Percentiles rank a stretch among this genome's conserved stretches.
These are phyloP conservation scores for Stachybotrys chartarum DNA, from an alignment of 2,329 filamentous ascomycete species.

Conservation along the genomic window DNA sequence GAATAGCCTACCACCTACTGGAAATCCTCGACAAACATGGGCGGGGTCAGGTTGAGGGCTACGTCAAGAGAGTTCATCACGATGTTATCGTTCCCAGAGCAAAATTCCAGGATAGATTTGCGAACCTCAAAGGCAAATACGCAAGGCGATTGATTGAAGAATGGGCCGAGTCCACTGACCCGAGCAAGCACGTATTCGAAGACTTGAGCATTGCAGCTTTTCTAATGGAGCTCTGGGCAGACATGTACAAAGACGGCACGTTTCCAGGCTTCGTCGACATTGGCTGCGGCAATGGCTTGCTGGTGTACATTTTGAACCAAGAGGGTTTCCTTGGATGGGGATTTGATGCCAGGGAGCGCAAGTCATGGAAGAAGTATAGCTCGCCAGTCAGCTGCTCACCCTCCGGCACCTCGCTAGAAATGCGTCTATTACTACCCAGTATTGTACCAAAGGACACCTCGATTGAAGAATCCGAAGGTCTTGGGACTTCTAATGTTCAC, in stretches of 20 bases:
- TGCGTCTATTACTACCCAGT: constrained; percentile 42
- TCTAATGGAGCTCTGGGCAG: constrained; percentile 81
- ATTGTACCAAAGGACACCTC: constrained; percentile 21
- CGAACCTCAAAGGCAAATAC: constrained; percentile 71
- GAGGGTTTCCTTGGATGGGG: constrained; percentile 86
- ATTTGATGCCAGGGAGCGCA: constrained; percentile 81
- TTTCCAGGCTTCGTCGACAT: constrained; percentile 95
- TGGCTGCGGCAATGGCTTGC: constrained; percentile 87
- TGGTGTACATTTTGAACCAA: constrained; percentile 72
- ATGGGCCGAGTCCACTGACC: constrained; percentile 86
- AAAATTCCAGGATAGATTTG: constrained; percentile 75
- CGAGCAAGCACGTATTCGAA: constrained; percentile 90
- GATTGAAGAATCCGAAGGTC: not conserved
- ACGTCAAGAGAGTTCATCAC: constrained; percentile 77
- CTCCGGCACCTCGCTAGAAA: constrained; percentile 29
- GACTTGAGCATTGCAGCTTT: constrained; percentile 88
- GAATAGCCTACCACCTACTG: constrained; percentile 64
- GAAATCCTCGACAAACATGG: constrained; percentile 67
- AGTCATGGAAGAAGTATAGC: constrained; percentile 74
- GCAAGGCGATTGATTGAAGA: constrained; percentile 60
- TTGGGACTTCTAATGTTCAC: constrained; percentile 24
- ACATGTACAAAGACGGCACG: constrained; percentile 58
- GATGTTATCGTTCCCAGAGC: constrained; percentile 74
- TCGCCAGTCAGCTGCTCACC: constrained; percentile 15
- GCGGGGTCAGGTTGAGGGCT: constrained; percentile 55